Base-by-base conservation (phyloP, 2,329 filamentous ascomycete species). In the Penicillium expansum region DNA sequence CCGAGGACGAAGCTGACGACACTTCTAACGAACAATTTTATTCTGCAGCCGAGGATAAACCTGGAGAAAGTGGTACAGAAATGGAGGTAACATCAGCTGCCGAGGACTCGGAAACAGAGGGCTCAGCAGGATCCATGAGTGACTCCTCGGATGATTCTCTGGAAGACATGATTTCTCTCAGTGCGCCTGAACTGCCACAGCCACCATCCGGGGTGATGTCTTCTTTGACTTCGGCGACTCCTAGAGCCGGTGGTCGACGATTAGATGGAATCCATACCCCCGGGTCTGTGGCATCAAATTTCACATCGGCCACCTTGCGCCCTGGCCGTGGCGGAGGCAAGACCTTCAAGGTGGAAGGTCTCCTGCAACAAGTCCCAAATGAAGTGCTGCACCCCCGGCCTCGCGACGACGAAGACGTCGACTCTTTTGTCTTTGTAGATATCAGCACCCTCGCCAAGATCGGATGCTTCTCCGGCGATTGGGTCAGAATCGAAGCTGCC, bases 391-490 rank as follows among this genome's bases (percentile, higher is more conserved):
- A 97, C 62, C 94, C 94, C 0, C 92, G 89, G 63, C 93, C 94
- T 2, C 74, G 81, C 0, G 84, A 86, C 27, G 92, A 97, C 59
- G 94, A 99, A 59, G 92, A 96, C 62, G 89, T 95, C 65, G 86
- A 88, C 65, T 87, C 91, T 1, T 86, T 94, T 47, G 83, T 97
- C 2, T 99, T 93, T 68, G 92, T 99, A 5, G 92, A 97, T 66
- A 88, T 95, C 8, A 87, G 85, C 56, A 90, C 91, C 1, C 76
- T 99, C 20, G 88, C 91, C 14, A 92, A 92, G 65, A 88, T 99
- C 52, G 92, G 93, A 16, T 97, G 93, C 73, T 99, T 99, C 71
- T 97, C 93, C 0, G 94, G 94, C 30, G 94, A 99, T 70, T 99
- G 94, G 94, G 91, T 96, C 11, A 87, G 89, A 22, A 80, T 97